Conservation (phyloP, 768 basidiomycete species). For the Artomyces pyxidatus region DNA sequence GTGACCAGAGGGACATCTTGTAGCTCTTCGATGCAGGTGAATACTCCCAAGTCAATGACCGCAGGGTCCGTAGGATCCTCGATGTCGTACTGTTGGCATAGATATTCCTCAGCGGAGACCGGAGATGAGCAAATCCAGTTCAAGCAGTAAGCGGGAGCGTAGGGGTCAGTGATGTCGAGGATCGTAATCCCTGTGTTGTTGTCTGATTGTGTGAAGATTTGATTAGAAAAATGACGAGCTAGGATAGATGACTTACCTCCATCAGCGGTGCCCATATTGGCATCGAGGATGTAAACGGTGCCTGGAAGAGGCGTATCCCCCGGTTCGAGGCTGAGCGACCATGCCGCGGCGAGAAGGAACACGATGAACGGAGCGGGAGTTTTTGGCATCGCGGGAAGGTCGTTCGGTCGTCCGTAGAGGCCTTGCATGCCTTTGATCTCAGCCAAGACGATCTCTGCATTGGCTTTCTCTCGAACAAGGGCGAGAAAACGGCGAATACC, state of each 20-base stretch:
- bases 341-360: constrained; percentile 25
- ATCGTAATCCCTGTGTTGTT: constrained; percentile 1
- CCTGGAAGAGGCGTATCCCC: neutral
- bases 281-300: constrained; percentile 14
- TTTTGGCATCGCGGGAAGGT: constrained; percentile 13
- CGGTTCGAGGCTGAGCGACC: constrained; percentile 20
- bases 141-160: neutral
- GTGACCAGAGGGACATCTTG: neutral
- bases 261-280: constrained; percentile 20
- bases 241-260: no score
- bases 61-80: neutral
- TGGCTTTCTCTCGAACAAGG: constrained; percentile 27
- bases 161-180: constrained; percentile 3
- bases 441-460: constrained; percentile 28
- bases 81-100: neutral
- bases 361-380: constrained; percentile 28
- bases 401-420: constrained; percentile 19
- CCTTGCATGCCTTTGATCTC: constrained; percentile 27
- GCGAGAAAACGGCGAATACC: constrained; percentile 27
- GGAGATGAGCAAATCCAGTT: neutral
- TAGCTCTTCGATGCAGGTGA: neutral
- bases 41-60: neutral
- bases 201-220: neutral
- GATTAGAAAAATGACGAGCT: no score
- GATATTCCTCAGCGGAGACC: neutral